phyloP scores from a whole-genome alignment of 345 rosid species.

The Tarenaya hassleriana region DNA sequence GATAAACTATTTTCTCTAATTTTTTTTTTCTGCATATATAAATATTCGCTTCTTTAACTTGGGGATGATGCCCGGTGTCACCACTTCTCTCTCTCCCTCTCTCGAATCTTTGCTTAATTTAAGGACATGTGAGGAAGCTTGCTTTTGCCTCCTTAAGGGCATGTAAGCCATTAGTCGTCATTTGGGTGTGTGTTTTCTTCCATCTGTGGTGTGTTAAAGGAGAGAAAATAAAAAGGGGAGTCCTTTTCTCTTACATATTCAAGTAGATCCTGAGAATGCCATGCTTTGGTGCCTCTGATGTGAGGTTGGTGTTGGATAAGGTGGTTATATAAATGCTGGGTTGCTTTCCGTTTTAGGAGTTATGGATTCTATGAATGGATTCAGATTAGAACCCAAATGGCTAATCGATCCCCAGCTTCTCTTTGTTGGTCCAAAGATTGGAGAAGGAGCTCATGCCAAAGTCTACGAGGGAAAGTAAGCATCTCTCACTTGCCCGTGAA shows the following conservation, averaged over 20 bases:
- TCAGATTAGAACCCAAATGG: conserved; percentile 65
- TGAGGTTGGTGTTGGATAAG: conserved; percentile 21
- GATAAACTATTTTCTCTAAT: background rate
- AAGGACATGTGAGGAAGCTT: conserved; percentile 38
- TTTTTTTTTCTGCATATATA: conserved; percentile 3
- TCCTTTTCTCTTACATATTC: conserved; percentile 10
- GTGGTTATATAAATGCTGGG: conserved; percentile 22
- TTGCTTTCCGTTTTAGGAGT: conserved; percentile 22
- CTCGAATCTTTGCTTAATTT: conserved; percentile 23
- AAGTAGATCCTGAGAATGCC: conserved; percentile 26
- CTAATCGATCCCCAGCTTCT: conserved; percentile 86
- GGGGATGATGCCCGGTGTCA: conserved; percentile 30
- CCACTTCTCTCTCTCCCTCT: conserved; percentile 22
- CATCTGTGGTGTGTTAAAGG: conserved; percentile 24
- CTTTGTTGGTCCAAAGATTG: conserved; percentile 91
- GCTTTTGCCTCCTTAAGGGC: conserved; percentile 35
- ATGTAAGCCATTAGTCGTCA: conserved; percentile 36
- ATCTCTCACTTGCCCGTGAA: conserved; percentile 10
- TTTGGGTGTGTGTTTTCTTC: conserved; percentile 38
- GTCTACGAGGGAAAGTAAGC: conserved; percentile 98
- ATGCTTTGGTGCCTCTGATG: conserved; percentile 19
- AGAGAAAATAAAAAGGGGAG: background rate
- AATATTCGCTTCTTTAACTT: conserved; percentile 11
- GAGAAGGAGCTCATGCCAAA: conserved; percentile 98
- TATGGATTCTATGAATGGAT: conserved; percentile 77